Base-by-base conservation (phyloP, 2,329 filamentous ascomycete genomes). In the Ceratocystis cubensis region DNA sequence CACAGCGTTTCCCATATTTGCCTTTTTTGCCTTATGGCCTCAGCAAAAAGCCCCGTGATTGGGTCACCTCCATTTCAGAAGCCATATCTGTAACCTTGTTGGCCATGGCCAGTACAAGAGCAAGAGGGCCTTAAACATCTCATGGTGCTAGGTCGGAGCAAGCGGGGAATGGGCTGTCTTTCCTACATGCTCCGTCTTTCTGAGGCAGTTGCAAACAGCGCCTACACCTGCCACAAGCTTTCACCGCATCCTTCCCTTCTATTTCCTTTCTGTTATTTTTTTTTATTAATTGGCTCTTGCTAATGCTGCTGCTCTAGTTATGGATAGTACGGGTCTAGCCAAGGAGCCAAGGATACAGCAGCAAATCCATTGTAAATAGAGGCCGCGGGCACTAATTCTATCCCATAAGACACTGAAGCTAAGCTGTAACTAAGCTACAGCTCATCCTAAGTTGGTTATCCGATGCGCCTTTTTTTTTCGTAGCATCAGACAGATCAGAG, bases 401-500 rank as follows among this genome's bases (percentile, higher is more conserved):
- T 13, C 8, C 17, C 20, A 10, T 7, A 33, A 22, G 13, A 10
- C n/a, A 22, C 17, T 41, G 5, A 41, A 28, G 37, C 37, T 30
- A 48, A 48, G 1, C 30, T 41, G 25, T 13, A n/a, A 13, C n/a
- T 13, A 17, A 17, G 44, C 41, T 48, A 46, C 37, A 22, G 25
- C 41, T 44, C 50, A 41, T 67, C 66, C 62, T 20, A 65, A 67
- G 20, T 33, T 61, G 63, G 66, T 33, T 67, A 63, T 67, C 53
- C 62, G 66, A 61, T 63, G 66, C 63, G 66, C 66, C 62, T 63
- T 59, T 61, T 48, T 25, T 30, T 33, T 30, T 33, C 30, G 1
- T 3, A 13, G 5, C 13, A 25, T 53, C 20, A 25, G 33, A 37
- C 2, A 37, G 33, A 37, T 6, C n/a, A 13, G 48, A 48, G 45